These are phyloP conservation scores for Chenopodium berlandieri DNA, from an alignment of 148 eudicot species.

Conservation along the genomic window DNA sequence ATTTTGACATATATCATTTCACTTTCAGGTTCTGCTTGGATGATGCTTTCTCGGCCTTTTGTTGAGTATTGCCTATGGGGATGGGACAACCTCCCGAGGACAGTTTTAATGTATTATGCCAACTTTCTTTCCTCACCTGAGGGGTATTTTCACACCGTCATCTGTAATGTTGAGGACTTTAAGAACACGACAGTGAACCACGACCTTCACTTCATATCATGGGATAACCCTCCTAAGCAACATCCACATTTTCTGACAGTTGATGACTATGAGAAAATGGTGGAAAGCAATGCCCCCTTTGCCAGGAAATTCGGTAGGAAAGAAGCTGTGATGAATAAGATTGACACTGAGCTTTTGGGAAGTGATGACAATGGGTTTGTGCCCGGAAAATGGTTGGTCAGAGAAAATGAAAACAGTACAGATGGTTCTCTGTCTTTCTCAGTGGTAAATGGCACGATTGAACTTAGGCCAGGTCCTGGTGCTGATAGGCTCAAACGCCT, in stretches of 20 bases:
- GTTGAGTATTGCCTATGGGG: conserved; percentile 71
- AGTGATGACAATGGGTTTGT: conserved; percentile 47
- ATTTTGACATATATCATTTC: neutral
- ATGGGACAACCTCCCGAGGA: conserved; percentile 72
- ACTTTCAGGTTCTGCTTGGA: conserved; percentile 72
- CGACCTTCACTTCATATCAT: conserved; percentile 73
- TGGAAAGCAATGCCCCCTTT: conserved; percentile 61
- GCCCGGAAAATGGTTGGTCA: conserved; percentile 57
- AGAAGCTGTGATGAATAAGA: conserved; percentile 46
- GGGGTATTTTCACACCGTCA: conserved; percentile 76
- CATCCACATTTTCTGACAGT: conserved; percentile 64
- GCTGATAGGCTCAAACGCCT: conserved; percentile 52
- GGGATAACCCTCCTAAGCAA: conserved; percentile 78
- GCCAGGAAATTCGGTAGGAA: conserved; percentile 62
- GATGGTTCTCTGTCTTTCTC: conserved; percentile 14
- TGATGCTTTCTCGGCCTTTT: conserved; percentile 76
- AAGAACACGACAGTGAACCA: conserved; percentile 67
- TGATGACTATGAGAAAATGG: conserved; percentile 52
- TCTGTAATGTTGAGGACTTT: conserved; percentile 68
- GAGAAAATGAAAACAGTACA: conserved; percentile 16
- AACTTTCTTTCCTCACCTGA: conserved; percentile 74
- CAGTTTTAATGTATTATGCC: conserved; percentile 65
- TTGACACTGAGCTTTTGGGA: conserved; percentile 55
- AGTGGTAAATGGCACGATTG: conserved; percentile 32
- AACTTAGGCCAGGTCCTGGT: conserved; percentile 56